A percentile compares a stretch with the other conserved stretches of the same genome.
Evolutionary conservation across 495 filamentous ascomycete species (phyloP).

Genomic region (Penicillium soppii): DNA sequence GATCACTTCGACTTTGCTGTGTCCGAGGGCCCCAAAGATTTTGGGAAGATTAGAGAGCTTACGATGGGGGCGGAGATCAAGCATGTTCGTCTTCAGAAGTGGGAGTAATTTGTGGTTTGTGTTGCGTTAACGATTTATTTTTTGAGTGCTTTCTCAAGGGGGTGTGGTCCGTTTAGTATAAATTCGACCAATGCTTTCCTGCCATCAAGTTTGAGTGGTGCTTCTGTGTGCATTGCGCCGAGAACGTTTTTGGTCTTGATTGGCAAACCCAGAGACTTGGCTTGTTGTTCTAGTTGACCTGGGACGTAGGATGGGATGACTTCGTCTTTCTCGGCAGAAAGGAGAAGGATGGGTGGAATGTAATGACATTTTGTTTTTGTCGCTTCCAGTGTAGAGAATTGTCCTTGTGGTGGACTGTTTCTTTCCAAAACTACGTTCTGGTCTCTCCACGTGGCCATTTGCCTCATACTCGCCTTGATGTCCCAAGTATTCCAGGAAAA

Average conservation of each 20-base stretch:
- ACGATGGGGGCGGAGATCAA: slow-evolving; percentile 42
- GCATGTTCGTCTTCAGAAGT: slow-evolving; percentile 30
- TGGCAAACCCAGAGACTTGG: slow-evolving; percentile 27
- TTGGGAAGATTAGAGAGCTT: slow-evolving; percentile 25
- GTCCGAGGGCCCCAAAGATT: slow-evolving; percentile 36
- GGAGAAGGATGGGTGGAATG: slow-evolving; percentile 49
- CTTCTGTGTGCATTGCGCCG: slow-evolving; percentile 56
- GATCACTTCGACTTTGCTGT: slow-evolving; percentile 41
- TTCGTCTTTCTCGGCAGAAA: slow-evolving; percentile 67
- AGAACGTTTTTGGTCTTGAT: slow-evolving; percentile 34
- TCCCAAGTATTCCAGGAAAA: slow-evolving; percentile 59
- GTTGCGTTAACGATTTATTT: background rate
- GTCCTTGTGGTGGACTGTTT: background rate
- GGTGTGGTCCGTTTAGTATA: slow-evolving; percentile 10
- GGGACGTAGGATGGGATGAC: slow-evolving; percentile 61
- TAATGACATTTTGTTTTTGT: background rate
- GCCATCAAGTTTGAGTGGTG: slow-evolving; percentile 39
- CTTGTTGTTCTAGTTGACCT: slow-evolving; percentile 43
- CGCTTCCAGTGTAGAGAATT: background rate
- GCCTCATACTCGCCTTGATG: slow-evolving; percentile 31
- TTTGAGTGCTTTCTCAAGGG: no score
- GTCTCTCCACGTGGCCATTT: slow-evolving; percentile 30
- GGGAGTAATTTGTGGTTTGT: slow-evolving; percentile 7
- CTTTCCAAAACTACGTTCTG: background rate
- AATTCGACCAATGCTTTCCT: slow-evolving; percentile 40